Conservation (phyloP, 2,329 filamentous ascomycete species). For the Metarhizium rileyi region DNA sequence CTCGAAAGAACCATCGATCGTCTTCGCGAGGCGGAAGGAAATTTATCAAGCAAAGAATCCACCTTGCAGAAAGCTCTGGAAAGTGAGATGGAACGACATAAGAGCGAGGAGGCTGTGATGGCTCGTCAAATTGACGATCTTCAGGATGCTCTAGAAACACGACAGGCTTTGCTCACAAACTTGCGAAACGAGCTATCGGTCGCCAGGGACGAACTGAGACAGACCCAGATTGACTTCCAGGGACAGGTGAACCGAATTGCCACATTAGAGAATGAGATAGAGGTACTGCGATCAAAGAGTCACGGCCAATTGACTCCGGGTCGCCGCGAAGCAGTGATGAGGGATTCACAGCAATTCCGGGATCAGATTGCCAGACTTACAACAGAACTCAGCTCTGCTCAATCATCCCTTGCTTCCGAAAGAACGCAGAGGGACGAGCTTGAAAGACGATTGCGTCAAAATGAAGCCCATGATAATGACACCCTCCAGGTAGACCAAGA, state of each 20-base stretch:
- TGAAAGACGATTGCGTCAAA: slow-evolving; percentile 46
- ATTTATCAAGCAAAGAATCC: slow-evolving; percentile 56
- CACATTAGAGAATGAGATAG: slow-evolving; percentile 65
- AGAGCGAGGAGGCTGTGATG: slow-evolving; percentile 60
- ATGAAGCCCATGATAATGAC: slow-evolving; percentile 46
- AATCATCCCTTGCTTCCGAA: slow-evolving; percentile 44
- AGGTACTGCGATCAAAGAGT: slow-evolving; percentile 48
- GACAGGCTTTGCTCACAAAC: slow-evolving; percentile 55
- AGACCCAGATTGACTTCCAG: slow-evolving; percentile 54
- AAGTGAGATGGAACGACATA: slow-evolving; percentile 62
- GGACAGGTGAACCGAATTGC: slow-evolving; percentile 55
- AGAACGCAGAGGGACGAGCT: slow-evolving; percentile 60
- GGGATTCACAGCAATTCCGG: slow-evolving; percentile 54
- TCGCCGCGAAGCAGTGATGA: slow-evolving; percentile 44
- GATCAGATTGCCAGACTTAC: slow-evolving; percentile 51
- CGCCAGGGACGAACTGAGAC: slow-evolving; percentile 60
- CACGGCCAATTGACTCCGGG: slow-evolving; percentile 2
- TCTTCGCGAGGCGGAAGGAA: slow-evolving; percentile 58
- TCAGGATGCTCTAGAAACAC: slow-evolving; percentile 58
- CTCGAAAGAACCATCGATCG: slow-evolving; percentile 63
- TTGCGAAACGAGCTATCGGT: slow-evolving; percentile 56
- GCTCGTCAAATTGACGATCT: slow-evolving; percentile 66
- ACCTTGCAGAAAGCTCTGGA: slow-evolving; percentile 59
- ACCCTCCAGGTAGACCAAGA: slow-evolving; percentile 57
- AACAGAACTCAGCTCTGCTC: slow-evolving; percentile 49